Conservation (phyloP, 2,329 filamentous ascomycete genomes). For the Lasiodiplodia hormozganensis region DNA sequence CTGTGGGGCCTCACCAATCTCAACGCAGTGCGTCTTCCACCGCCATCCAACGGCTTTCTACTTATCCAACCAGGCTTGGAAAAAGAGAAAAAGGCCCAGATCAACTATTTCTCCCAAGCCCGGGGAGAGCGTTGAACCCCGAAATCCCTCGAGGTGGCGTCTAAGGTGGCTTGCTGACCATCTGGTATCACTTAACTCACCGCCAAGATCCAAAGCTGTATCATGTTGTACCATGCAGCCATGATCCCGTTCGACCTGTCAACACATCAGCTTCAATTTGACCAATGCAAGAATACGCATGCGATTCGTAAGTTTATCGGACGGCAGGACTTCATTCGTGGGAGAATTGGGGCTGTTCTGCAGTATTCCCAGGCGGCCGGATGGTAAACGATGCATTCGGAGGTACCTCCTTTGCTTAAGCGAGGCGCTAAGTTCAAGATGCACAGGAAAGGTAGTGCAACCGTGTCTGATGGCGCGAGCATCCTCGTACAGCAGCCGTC, state of each 20-base stretch:
- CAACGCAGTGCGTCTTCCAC: background rate
- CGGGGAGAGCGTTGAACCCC: conserved; percentile 11
- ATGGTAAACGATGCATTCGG: background rate
- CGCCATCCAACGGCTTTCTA: background rate
- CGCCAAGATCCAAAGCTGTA: background rate
- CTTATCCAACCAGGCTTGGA: background rate
- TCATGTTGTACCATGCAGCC: conserved; percentile 14
- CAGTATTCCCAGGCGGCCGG: background rate
- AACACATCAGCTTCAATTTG: background rate
- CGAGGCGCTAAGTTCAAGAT: background rate
- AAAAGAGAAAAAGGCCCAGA: background rate
- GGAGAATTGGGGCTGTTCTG: conserved; percentile 1
- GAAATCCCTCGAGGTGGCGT: background rate
- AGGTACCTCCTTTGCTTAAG: conserved; percentile 16
- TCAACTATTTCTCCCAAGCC: no score
- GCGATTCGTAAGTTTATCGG: background rate
- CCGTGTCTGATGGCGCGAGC: conserved; percentile 1
- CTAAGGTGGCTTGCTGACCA: conserved; percentile 2
- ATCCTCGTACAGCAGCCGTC: conserved; percentile 13
- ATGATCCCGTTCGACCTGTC: conserved; percentile 3
- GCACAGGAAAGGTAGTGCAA: background rate
- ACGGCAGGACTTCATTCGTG: background rate
- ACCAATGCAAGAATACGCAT: conserved; percentile 7
- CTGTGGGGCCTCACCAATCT: background rate
- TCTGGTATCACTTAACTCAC: conserved; percentile 19